Evolutionary conservation across 441 rosid genomes (phyloP).

Genomic region (Pelargonium cotyledonis): DNA sequence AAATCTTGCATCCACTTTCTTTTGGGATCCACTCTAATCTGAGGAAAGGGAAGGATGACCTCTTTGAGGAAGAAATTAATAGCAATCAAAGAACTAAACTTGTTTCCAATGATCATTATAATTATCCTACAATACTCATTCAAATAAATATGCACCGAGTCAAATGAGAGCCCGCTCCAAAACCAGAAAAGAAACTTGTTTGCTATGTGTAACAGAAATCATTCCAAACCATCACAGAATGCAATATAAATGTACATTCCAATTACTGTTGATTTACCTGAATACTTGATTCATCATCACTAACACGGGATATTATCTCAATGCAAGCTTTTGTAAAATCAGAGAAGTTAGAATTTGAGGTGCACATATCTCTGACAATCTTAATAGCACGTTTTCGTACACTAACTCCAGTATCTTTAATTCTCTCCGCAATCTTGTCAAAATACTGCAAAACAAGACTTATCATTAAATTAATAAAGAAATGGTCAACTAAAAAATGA

Average conservation of each 20-base stretch:
- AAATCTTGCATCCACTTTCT: not conserved
- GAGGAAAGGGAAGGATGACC: not conserved
- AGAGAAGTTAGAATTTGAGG: conserved; percentile 74
- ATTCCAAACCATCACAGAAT: not conserved
- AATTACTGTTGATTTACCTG: conserved; percentile 49
- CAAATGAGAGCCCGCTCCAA: not conserved
- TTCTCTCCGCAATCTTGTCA: conserved; percentile 97
- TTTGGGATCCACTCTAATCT: not conserved
- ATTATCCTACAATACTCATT: not conserved
- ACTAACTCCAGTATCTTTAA: conserved; percentile 98
- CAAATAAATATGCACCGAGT: not conserved
- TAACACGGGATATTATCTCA: conserved; percentile 90
- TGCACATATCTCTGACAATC: conserved; percentile 96
- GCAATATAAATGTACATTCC: not conserved
- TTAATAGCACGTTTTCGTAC: conserved; percentile 96
- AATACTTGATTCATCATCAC: conserved; percentile 92
- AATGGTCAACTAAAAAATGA: conserved; percentile 14
- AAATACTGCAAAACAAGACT: conserved; percentile 57
- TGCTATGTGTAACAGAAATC: not conserved
- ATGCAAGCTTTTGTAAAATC: conserved; percentile 85
- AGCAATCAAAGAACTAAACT: not conserved
- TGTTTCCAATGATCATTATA: not conserved
- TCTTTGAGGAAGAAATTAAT: not conserved
- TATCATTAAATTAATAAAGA: conserved; percentile 13
- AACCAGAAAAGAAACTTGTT: conserved; percentile 2